Base-by-base conservation (phyloP, 2,329 filamentous ascomycete genomes). In the Exophiala aquamarina region DNA sequence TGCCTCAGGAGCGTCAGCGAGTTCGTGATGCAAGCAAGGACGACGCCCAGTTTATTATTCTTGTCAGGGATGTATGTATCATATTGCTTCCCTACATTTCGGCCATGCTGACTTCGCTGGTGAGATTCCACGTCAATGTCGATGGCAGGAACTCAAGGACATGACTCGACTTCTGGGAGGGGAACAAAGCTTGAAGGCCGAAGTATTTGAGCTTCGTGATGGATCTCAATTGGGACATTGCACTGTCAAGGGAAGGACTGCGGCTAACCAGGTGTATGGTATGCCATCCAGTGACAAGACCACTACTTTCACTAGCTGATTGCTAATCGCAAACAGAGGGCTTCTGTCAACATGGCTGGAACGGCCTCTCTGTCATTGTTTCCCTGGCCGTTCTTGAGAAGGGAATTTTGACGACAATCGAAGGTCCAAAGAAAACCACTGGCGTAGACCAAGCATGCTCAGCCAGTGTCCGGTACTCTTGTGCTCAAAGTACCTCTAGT, bases 121-220 rank as follows among this genome's bases (percentile, higher is more conserved):
- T n/a, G 28, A 59, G 57, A 56, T 59, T 15, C 55, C 57, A 35
- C 53, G 48, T 41, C 45, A 57, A 43, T 59, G 55, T 32, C 53
- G 54, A 38, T 59, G 57, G 57, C 57, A 59, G 37, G 57, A 59
- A 40, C 53, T 59, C 35, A 59, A 59, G 40, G 57, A 59, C 39
- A 57, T 57, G 42, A 55, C 55, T 4, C 28, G 52, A 34, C 43
- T 32, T 14, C 41, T 52, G 4, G 52, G 52, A 29, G 52, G 52
- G 13, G 45, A 52, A 44, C 52, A 55, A 26, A 52, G 48, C 40
- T 33, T 55, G 33, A 55, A 55, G 39, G 52, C 52, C 13, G 49
- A 55, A 40, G 52, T 55, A 3, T 55, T 55, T 38, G 41, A 38
- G 23, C 35, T 45, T 13, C 21, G 40, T 3, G 46, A 55, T 28